Base-by-base conservation (phyloP, 305 asterid species). In the Fraxinus platypoda region DNA sequence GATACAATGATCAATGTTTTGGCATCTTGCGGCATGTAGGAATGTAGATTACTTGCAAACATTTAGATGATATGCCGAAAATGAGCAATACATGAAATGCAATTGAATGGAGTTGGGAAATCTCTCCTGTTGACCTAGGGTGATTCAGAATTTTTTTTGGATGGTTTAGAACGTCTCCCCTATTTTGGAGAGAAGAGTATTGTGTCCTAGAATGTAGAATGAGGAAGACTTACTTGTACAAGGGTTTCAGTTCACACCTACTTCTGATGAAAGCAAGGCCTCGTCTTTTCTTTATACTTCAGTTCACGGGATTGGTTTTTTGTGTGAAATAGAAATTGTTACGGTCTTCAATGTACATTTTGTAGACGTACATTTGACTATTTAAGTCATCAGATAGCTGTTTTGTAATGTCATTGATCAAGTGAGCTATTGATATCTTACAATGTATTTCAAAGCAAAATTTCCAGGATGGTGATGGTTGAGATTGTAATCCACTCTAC, bases 41-140 rank as follows among this genome's bases (percentile, higher is more conserved):
- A 72, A 72, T 72, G 76, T 33, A 31, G 76, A 72, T 72, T 72
- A 33, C 26, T 15, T 70, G 49, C 74, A 33, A 71, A 33, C 76
- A 31, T 72, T 30, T 72, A n/a, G 76, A 34, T 33, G 46, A 37
- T 31, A 15, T 72, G 76, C 46, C 28, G 33, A 62, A 68, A 68
- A 26, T 72, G 13, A 72, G 25, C 43, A 34, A 33, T 72, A 19
- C 46, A n/a, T 6, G 43, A 31, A 17, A 68, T 68, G 74, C 37
- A 68, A 33, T n/a, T 31, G 76, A 72, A 72, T 6, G 26, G 46
- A 72, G 43, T 34, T 33, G 25, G 49, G 75, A 72, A 33, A 72
- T 17, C 33, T 34, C 26, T 72, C 49, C 49, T 30, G 21, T 70
- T 31, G 43, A 71, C 38, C 25, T 70, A 11, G 21, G 76, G 25